Base-by-base conservation (phyloP, 495 filamentous ascomycete species). In the Lasiosphaeriaceae sp. region DNA sequence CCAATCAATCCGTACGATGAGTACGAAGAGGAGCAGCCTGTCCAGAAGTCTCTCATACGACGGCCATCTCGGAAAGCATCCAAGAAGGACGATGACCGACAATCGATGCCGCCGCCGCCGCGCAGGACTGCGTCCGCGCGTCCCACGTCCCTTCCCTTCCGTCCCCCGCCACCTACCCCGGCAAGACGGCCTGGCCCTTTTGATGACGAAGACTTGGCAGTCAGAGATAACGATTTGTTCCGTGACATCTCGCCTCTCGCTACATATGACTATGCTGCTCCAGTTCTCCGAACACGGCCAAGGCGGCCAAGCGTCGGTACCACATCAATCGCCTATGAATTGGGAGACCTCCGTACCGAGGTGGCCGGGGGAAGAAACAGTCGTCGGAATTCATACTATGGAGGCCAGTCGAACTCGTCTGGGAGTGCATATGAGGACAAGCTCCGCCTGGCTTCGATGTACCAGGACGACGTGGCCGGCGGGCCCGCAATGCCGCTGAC, bases 391-490 rank as follows among this genome's bases (percentile, higher is more conserved):
- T 70, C 70, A 12, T 74, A 74, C 53, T 73, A 70, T 46, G 66
- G 63, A 2, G 53, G 52, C 43, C 52, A 61, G 22, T 63, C 64
- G 14, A 44, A 55, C 31, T 64, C 58, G 5, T 63, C 67, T 4
- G 64, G 63, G 14, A 67, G 66, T 51, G 71, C 64, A n/a, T 80
- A 76, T 47, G 79, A 81, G 60, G 77, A 80, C 34, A 79, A 81
- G 54, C 54, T 80, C 6, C 67, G 69, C 6, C 66, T 70, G 53
- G 79, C 80, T 12, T 61, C 71, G 12, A 62, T 59, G 16, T 83
- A 83, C 62, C 80, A 83, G 61, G 74, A 81, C 22, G 73, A 79
- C 6, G 69, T 78, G 6, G 69, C 60, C 3, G 78, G 74, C n/a
- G 73, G 71, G 21, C 55, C 70, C n/a, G 54, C 59, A 34, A 56